Evolutionary conservation across 2,329 filamentous ascomycete species (phyloP).

Genomic region (Cladosporium cucumerinum): DNA sequence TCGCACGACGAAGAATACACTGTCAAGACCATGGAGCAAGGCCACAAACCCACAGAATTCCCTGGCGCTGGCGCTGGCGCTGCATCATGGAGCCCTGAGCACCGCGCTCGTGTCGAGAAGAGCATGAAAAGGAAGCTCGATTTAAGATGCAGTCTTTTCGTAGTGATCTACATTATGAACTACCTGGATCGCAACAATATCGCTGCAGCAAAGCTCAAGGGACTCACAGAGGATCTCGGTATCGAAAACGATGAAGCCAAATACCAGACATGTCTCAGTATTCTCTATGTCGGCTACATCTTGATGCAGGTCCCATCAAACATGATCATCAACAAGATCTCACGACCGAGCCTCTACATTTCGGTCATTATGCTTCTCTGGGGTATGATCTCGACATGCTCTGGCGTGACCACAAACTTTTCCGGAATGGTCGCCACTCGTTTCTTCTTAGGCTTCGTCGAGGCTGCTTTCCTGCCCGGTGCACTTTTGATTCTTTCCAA

Average conservation of each 20-base stretch:
- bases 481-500: conserved; percentile 38
- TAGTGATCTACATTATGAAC: conserved; percentile 20
- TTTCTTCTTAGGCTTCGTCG: conserved; percentile 42
- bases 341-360: conserved; percentile 33
- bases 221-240: conserved; percentile 1
- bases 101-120: conserved; percentile 15
- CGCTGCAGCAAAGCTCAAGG: conserved; percentile 21
- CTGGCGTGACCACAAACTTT: conserved; percentile 35
- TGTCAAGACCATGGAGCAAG: conserved; percentile 14
- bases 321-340: conserved; percentile 36
- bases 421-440: conserved; percentile 37
- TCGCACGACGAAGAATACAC: conserved; percentile 11
- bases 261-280: conserved; percentile 45
- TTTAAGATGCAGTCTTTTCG: neutral
- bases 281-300: conserved; percentile 42
- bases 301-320: conserved; percentile 39
- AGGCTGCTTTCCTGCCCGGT: conserved; percentile 47
- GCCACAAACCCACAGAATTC: neutral
- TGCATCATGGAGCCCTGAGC: conserved; percentile 11
- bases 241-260: conserved; percentile 23
- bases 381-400: conserved; percentile 35
- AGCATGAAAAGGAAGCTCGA: conserved; percentile 12
- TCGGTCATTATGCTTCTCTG: conserved; percentile 35
- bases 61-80: conserved; percentile 9
- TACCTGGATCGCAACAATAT: conserved; percentile 23